A percentile compares a stretch with the other conserved stretches of the same genome.
Conservation (phyloP, 306 rosid species). For the Lotus japonicus region DNA sequence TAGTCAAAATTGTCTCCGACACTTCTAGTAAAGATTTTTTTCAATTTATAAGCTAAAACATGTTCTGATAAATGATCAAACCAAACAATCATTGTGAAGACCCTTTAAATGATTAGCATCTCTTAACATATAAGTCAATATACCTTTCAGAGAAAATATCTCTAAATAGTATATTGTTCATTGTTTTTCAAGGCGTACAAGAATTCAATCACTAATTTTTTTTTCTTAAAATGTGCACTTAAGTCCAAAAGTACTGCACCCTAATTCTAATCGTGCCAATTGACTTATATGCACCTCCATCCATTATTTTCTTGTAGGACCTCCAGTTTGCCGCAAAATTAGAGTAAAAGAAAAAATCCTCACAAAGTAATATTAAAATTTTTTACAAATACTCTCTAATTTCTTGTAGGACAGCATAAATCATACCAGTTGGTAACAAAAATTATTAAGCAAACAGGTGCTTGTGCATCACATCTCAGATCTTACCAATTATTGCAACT, state of each 20-base stretch:
- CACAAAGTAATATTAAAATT: not conserved
- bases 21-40: not conserved
- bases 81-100: not conserved
- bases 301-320: not conserved
- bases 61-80: not conserved
- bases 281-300: not conserved
- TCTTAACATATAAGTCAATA: not conserved
- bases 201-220: not conserved
- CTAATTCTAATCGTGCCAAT: not conserved
- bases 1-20: not conserved
- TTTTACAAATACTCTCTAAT: not conserved
- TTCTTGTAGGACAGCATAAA: not conserved
- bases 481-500: not conserved
- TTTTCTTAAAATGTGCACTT: not conserved
- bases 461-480: not conserved
- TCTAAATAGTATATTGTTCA: too few relatives aligned
- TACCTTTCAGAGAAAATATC: not conserved
- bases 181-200: not conserved
- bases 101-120: not conserved
- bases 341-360: not conserved
- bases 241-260: constrained; percentile 11
- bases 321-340: not conserved
- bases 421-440: constrained; percentile 5
- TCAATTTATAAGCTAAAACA: not conserved
- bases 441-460: not conserved